A percentile compares a stretch with the other conserved stretches of the same genome.
These are phyloP conservation scores for Knufia fluminis DNA, from an alignment of 2,329 filamentous ascomycete species.

Conservation along the genomic window DNA sequence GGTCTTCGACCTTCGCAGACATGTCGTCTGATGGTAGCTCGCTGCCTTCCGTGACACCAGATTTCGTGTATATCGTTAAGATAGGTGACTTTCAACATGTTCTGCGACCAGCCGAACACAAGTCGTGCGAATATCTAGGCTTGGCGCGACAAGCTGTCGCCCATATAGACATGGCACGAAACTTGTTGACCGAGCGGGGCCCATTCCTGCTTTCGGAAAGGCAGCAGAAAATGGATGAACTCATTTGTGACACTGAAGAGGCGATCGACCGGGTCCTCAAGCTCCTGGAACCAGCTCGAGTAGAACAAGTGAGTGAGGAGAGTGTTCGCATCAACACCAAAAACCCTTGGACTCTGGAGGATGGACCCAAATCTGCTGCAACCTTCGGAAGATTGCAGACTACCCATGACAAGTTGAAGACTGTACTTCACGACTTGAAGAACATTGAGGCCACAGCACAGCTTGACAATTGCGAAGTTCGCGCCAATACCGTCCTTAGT, in stretches of 20 bases:
- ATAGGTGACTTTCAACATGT: constrained; percentile 9
- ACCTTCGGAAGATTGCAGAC: constrained; percentile 4
- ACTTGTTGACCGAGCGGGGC: constrained; percentile 4
- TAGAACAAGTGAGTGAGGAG: constrained; percentile 8
- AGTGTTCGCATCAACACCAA: constrained; percentile 9
- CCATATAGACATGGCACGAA: constrained; percentile 5
- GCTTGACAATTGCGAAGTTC: constrained; percentile 4
- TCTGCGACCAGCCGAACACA: constrained; percentile 3
- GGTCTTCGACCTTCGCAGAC: not conserved
- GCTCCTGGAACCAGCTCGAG: constrained; percentile 5
- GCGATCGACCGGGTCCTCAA: constrained; percentile 8
- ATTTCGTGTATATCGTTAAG: constrained; percentile 7
- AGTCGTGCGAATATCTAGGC: constrained; percentile 2
- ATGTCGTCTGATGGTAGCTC: constrained; percentile 7
- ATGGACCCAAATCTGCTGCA: constrained; percentile 4
- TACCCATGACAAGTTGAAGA: constrained; percentile 7
- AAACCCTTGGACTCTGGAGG: constrained; percentile 3
- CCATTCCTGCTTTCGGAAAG: constrained; percentile 4
- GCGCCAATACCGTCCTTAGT: not conserved
- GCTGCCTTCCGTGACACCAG: not conserved
- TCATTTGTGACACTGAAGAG: constrained; percentile 8
- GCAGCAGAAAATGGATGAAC: constrained; percentile 8
- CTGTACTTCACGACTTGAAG: constrained; percentile 7
- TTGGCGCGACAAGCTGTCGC: constrained; percentile 1
- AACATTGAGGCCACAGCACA: constrained; percentile 8